These are phyloP conservation scores for Cercis canadensis DNA, from an alignment of 306 rosid genomes.

Conservation along the genomic window DNA sequence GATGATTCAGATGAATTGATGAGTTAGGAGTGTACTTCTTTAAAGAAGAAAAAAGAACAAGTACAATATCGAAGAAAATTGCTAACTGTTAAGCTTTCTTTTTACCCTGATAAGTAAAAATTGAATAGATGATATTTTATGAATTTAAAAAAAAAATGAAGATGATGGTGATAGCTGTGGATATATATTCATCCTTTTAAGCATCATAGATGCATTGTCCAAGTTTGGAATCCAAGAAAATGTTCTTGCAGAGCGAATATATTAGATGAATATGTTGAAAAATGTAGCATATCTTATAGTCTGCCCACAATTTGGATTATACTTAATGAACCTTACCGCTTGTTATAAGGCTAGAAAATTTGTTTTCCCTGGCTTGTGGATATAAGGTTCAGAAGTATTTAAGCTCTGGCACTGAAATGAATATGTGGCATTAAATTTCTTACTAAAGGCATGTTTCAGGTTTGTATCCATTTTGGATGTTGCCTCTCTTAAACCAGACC, in stretches of 20 bases:
- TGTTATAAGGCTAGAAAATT: not conserved
- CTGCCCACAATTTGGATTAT: not conserved
- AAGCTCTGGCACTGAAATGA: constrained; percentile 20
- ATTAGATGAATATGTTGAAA: not conserved
- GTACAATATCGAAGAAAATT: not conserved
- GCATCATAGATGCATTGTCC: not conserved
- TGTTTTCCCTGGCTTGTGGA: not conserved
- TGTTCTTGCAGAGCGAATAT: not conserved
- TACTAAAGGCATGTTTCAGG: constrained; percentile 55
- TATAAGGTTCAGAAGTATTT: constrained; percentile 26
- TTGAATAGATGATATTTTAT: too few relatives aligned
- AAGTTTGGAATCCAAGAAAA: constrained; percentile 1
- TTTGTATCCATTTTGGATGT: constrained; percentile 90
- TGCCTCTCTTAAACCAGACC: constrained; percentile 86
- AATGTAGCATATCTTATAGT: not conserved
- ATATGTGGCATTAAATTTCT: constrained; percentile 32
- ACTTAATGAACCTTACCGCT: not conserved
- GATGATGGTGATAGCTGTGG: too few relatives aligned
- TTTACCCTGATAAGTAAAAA: too few relatives aligned
- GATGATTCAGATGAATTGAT: constrained; percentile 16
- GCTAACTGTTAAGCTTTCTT: too few relatives aligned
- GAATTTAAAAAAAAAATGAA: too few relatives aligned
- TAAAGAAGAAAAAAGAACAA: constrained; percentile 11
- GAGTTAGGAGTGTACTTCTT: constrained; percentile 11
- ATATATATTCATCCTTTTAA: not conserved